Percentiles rank a stretch among this genome's conserved stretches.
These are phyloP conservation scores for Solanum paucissectum DNA, from an alignment of 257 asterid species.

Conservation along the genomic window DNA sequence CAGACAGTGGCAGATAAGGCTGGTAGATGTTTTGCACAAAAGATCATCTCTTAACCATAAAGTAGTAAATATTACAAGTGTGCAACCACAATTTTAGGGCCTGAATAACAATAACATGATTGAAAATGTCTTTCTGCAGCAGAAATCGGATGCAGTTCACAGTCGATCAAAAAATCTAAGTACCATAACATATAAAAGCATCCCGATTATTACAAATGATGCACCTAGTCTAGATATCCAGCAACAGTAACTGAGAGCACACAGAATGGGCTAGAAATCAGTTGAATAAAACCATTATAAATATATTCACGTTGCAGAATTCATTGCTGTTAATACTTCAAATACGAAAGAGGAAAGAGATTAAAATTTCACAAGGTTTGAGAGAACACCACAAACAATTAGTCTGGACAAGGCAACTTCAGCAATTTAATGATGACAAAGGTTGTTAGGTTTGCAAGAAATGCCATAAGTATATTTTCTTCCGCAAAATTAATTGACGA, in stretches of 20 bases:
- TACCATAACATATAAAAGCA: not conserved
- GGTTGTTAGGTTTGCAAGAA: not conserved
- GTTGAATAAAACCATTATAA: not conserved
- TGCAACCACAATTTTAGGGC: not conserved
- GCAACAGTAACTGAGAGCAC: not conserved
- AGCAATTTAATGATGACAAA: not conserved
- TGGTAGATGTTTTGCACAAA: not conserved
- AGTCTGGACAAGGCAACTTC: not conserved
- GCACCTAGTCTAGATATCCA: not conserved
- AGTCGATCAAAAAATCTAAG: not conserved
- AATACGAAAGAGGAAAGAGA: not conserved
- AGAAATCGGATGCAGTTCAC: not conserved
- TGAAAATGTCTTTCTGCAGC: not conserved
- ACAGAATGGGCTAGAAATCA: not conserved
- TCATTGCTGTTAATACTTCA: not conserved
- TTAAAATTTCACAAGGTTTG: not conserved
- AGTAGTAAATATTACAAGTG: not conserved
- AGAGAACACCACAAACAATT: not conserved
- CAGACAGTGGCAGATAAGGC: not conserved
- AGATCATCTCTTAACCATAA: not conserved
- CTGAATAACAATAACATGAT: not conserved
- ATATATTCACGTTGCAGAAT: not conserved
- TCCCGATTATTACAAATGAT: not conserved
- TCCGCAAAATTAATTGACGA: not conserved
- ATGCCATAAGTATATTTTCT: not conserved